phyloP scores from a whole-genome alignment of 2,329 filamentous ascomycete genomes.

The Rutstroemia sp. region DNA sequence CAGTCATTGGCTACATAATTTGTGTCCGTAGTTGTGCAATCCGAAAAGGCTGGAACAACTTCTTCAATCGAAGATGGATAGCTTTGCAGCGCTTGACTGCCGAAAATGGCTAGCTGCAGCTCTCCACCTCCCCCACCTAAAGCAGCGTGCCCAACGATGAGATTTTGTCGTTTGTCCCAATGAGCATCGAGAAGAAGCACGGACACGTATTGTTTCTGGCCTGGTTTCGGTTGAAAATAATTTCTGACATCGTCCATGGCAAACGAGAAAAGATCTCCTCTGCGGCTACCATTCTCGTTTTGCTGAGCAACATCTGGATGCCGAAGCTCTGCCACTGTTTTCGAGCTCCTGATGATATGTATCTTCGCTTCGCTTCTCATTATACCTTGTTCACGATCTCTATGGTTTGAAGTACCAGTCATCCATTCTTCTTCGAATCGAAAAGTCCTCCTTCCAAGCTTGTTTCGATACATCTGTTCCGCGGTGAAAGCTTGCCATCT shows the following conservation, averaged over 20 bases:
- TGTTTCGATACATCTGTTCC: constrained; percentile 90
- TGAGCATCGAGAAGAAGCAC: constrained; percentile 81
- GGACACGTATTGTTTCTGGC: constrained; percentile 83
- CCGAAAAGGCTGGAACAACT: constrained; percentile 78
- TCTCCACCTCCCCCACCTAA: constrained; percentile 70
- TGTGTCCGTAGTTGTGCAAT: constrained; percentile 84
- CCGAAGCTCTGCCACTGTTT: constrained; percentile 77
- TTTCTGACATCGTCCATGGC: constrained; percentile 70
- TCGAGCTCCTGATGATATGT: constrained; percentile 74
- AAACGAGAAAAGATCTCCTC: constrained; percentile 68
- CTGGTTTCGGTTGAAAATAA: constrained; percentile 66
- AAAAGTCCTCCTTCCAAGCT: constrained; percentile 77
- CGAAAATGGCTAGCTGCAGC: constrained; percentile 80
- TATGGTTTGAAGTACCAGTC: constrained; percentile 67
- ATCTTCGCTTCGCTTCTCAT: constrained; percentile 90
- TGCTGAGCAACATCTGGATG: constrained; percentile 75
- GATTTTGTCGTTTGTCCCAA: constrained; percentile 68
- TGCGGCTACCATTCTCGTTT: constrained; percentile 58
- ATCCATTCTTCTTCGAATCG: constrained; percentile 95
- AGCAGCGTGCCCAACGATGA: constrained; percentile 74
- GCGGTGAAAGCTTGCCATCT: constrained; percentile 91
- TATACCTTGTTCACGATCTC: constrained; percentile 60
- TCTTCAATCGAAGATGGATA: constrained; percentile 88
- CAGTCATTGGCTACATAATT: constrained; percentile 76
- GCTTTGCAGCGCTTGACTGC: constrained; percentile 84